Evolutionary conservation across 257 asterid genomes (phyloP).

Genomic region (Hygrophila difformis): DNA sequence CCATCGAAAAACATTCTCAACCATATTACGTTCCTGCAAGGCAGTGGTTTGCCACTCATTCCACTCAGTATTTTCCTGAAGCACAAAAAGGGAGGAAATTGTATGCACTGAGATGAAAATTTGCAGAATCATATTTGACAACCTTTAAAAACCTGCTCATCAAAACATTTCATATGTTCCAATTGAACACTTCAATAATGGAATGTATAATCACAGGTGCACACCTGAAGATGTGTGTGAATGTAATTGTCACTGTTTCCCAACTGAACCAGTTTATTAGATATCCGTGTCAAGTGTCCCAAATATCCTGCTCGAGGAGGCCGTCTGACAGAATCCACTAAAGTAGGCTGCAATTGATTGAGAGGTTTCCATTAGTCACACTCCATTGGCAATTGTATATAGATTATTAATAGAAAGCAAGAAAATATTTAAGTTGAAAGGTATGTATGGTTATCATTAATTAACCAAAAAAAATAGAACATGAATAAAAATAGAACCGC

Average conservation of each 20-base stretch:
- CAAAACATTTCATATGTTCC: too few species aligned
- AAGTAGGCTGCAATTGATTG: slow-evolving; percentile 42
- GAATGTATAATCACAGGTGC: neutral
- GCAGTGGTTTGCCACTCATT: slow-evolving; percentile 46
- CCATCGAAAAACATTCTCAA: slow-evolving; percentile 64
- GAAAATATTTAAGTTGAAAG: too few species aligned
- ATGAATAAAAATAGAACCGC: neutral
- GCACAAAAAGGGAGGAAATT: slow-evolving; percentile 1
- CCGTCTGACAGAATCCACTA: slow-evolving; percentile 32
- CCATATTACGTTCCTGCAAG: slow-evolving; percentile 53
- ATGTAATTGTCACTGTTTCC: slow-evolving; percentile 38
- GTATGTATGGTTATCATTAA: too few species aligned
- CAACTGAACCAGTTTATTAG: slow-evolving; percentile 56
- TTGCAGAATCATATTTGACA: too few species aligned
- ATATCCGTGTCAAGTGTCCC: slow-evolving; percentile 61
- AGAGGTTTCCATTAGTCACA: slow-evolving; percentile 7
- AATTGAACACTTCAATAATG: neutral
- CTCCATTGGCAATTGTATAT: neutral
- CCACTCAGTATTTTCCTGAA: slow-evolving; percentile 57
- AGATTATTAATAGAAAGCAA: neutral
- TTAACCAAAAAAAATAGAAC: neutral
- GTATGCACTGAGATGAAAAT: neutral
- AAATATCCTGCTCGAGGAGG: slow-evolving; percentile 60
- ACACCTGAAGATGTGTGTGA: slow-evolving; percentile 47
- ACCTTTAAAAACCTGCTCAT: too few species aligned